These are phyloP conservation scores for Limonomyces culmigenus DNA, from an alignment of 1,284 basidiomycete genomes.

Conservation along the genomic window DNA sequence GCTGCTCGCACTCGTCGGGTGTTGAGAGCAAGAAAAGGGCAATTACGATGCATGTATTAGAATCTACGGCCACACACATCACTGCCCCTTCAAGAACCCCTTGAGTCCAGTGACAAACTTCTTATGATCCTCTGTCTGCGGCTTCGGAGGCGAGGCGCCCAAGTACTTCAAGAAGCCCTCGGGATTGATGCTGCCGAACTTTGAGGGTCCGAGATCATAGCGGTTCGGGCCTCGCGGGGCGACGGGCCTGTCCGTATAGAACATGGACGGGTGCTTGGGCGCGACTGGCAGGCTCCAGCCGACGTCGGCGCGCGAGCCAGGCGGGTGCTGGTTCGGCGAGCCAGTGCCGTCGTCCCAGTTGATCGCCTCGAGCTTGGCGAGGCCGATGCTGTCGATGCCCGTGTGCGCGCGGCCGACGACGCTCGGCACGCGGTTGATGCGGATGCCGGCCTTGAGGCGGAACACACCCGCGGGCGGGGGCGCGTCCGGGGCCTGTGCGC, in stretches of 20 bases:
- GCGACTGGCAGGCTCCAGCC: too few relatives aligned
- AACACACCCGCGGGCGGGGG: constrained; percentile 10
- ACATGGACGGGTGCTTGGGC: too few relatives aligned
- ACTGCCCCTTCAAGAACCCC: neutral
- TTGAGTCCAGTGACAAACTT: neutral
- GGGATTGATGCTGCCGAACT: neutral
- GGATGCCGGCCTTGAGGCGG: constrained; percentile 12
- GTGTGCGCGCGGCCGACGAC: constrained; percentile 13
- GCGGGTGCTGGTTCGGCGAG: neutral
- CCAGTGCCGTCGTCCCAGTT: neutral
- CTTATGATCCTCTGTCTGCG: neutral
- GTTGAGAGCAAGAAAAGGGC: too few relatives aligned
- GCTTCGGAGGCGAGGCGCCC: neutral
- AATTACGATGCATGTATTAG: neutral
- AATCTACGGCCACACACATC: neutral
- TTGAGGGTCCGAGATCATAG: neutral
- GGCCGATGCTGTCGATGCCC: neutral
- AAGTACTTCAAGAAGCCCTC: neutral
- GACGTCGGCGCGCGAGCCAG: neutral
- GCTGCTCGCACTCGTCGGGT: too few relatives aligned
- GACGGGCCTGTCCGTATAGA: too few relatives aligned
- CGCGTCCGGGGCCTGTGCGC: neutral
- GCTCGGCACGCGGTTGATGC: constrained; percentile 12
- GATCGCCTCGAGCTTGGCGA: neutral
- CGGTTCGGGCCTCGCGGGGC: neutral